phyloP scores from a whole-genome alignment of 2,329 filamentous ascomycete genomes.

The Colletotrichum trifolii region DNA sequence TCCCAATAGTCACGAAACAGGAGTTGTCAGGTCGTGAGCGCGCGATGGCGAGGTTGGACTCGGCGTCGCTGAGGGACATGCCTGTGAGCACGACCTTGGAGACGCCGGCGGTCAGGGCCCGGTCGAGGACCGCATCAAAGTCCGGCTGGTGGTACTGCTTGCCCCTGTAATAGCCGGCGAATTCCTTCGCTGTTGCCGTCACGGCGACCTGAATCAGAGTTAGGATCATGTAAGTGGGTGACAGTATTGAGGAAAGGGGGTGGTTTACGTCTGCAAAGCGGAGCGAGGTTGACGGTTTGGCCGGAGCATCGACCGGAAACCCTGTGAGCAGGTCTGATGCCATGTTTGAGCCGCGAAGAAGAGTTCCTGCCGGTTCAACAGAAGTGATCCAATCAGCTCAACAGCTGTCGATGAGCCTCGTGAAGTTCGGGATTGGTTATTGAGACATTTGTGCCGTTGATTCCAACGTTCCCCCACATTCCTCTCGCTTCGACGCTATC shows the following conservation, averaged over 20 bases:
- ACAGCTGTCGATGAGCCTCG: too few relatives aligned
- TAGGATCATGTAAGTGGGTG: neutral
- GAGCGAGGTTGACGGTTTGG: constrained; percentile 17
- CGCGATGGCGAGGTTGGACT: constrained; percentile 44
- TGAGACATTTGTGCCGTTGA: neutral
- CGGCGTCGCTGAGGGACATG: constrained; percentile 47
- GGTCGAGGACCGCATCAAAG: constrained; percentile 53
- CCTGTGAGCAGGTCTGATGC: constrained; percentile 23
- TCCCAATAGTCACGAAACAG: constrained; percentile 59
- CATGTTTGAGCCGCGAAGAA: neutral
- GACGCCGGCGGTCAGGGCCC: constrained; percentile 54
- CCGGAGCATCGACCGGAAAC: constrained; percentile 22
- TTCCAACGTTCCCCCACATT: constrained; percentile 17
- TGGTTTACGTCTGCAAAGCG: constrained; percentile 31
- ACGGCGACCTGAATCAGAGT: constrained; percentile 46
- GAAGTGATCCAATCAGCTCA: too few relatives aligned
- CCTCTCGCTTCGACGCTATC: constrained; percentile 24
- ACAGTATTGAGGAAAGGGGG: too few relatives aligned
- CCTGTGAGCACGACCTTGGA: constrained; percentile 54
- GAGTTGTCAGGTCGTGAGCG: constrained; percentile 41
- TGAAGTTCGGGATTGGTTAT: neutral
- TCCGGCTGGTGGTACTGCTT: constrained; percentile 60
- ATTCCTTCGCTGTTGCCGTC: constrained; percentile 55
- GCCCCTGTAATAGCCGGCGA: constrained; percentile 60
- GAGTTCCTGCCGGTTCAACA: neutral